phyloP scores from a whole-genome alignment of 495 filamentous ascomycete species.

The Penicillium robsamsonii region DNA sequence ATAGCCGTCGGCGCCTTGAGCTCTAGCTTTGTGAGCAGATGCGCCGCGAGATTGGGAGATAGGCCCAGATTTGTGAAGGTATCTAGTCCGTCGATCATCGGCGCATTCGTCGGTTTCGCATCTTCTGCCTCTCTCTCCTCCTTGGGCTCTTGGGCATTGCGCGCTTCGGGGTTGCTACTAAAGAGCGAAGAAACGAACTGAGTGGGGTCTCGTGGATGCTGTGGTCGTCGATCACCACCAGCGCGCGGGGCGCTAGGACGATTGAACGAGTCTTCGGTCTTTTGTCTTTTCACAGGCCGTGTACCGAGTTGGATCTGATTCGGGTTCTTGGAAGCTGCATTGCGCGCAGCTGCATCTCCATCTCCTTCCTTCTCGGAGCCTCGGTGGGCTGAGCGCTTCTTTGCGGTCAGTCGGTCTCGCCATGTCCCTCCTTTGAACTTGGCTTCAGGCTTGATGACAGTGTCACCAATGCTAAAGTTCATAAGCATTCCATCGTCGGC shows the following conservation, averaged over 20 bases:
- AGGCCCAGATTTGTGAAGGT: conserved; percentile 83
- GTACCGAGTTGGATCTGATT: conserved; percentile 37
- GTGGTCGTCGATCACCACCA: conserved; percentile 17
- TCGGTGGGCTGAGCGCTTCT: conserved; percentile 62
- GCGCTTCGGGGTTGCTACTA: conserved; percentile 74
- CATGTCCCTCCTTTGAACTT: conserved; percentile 87
- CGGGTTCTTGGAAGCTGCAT: conserved; percentile 34
- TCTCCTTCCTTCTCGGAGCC: conserved; percentile 30
- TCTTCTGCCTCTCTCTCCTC: conserved; percentile 51
- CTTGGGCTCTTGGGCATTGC: conserved; percentile 47
- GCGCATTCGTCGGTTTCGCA: conserved; percentile 88
- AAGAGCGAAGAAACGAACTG: conserved; percentile 88
- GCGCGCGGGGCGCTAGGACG: conserved; percentile 6
- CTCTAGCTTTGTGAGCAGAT: conserved; percentile 80
- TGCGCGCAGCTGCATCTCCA: conserved; percentile 19
- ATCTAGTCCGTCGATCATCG: conserved; percentile 74
- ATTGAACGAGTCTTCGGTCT: conserved; percentile 27
- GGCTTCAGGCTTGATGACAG: conserved; percentile 54
- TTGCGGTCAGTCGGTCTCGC: conserved; percentile 81
- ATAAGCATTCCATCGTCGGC: conserved; percentile 93
- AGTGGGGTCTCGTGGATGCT: conserved; percentile 32
- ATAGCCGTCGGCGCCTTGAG: conserved; percentile 92
- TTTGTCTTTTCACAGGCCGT: conserved; percentile 43
- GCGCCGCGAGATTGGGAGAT: conserved; percentile 71
- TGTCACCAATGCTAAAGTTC: conserved; percentile 78